Conservation (phyloP, 768 basidiomycete species). For the Tephrocybe sp. region DNA sequence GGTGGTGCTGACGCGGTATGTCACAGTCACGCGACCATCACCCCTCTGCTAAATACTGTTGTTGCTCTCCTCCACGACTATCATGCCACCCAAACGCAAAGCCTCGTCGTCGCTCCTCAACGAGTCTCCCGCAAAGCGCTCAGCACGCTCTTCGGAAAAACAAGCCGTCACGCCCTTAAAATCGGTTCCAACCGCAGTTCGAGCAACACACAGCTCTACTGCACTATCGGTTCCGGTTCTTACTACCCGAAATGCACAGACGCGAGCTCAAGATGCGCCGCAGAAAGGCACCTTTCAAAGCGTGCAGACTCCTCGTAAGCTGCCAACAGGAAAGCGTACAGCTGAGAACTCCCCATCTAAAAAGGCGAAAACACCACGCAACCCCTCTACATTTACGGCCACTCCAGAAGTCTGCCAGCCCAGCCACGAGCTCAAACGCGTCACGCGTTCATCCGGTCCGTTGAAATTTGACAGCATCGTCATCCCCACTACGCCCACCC, state of each 20-base stretch:
- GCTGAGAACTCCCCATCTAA: constrained; percentile 3
- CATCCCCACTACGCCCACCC: neutral
- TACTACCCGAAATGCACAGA: no score
- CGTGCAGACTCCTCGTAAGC: neutral
- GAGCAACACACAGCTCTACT: constrained; percentile 3
- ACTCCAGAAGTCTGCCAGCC: no score
- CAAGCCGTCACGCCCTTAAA: neutral
- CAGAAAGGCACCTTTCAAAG: neutral
- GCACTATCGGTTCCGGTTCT: constrained; percentile 5
- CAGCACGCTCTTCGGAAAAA: constrained; percentile 22
- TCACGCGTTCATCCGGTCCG: neutral
- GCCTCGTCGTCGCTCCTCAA: constrained; percentile 21
- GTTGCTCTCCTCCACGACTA: no score
- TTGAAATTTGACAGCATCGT: constrained; percentile 6
- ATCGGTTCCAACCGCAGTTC: neutral
- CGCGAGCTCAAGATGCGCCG: no score
- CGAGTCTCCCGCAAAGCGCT: constrained; percentile 32
- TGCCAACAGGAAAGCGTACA: neutral
- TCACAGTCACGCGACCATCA: constrained; percentile 19
- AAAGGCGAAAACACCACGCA: neutral
- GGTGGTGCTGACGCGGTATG: constrained; percentile 11
- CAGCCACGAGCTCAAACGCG: neutral
- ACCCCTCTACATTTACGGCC: neutral
- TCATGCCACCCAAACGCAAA: constrained; percentile 50
- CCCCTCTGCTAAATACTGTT: no score